A percentile compares a stretch with the other conserved stretches of the same genome.
phyloP scores from a whole-genome alignment of 495 filamentous ascomycete species.

The Monascus purpureus region DNA sequence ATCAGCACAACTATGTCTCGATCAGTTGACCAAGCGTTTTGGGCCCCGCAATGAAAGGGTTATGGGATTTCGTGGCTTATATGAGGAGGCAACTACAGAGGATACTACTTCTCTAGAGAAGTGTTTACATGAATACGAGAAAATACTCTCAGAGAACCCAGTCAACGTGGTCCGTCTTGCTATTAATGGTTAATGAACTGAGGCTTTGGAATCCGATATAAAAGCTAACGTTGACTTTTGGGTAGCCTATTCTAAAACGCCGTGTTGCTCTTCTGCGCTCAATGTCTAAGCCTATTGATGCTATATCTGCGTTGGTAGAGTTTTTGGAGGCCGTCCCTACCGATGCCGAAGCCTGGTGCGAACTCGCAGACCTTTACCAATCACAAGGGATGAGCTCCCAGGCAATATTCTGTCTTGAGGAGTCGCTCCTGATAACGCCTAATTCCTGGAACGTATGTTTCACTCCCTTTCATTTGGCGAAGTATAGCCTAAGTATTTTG shows the following conservation, averaged over 20 bases:
- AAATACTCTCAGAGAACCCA: conserved; percentile 55
- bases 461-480: conserved; percentile 2
- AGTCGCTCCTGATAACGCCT: conserved; percentile 74
- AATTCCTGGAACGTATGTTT: conserved; percentile 84
- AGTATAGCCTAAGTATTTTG: neutral
- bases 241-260: conserved; percentile 72
- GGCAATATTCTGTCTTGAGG: conserved; percentile 79
- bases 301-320: conserved; percentile 56
- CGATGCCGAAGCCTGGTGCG: conserved; percentile 88
- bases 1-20: conserved; percentile 59
- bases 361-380: conserved; percentile 76
- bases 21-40: conserved; percentile 63
- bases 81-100: conserved; percentile 70
- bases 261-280: conserved; percentile 67
- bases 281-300: conserved; percentile 52
- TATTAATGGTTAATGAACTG: too few relatives aligned
- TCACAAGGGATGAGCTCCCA: conserved; percentile 61
- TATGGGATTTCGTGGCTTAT: conserved; percentile 66
- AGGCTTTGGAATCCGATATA: too few relatives aligned
- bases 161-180: conserved; percentile 57
- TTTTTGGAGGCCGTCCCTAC: conserved; percentile 75
- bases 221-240: conserved; percentile 3
- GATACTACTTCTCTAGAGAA: conserved; percentile 46
- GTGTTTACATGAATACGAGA: conserved; percentile 64
- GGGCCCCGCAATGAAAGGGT: conserved; percentile 69